Evolutionary conservation across 2,329 filamentous ascomycete genomes (phyloP).

Genomic region (Aspergillus sp.): DNA sequence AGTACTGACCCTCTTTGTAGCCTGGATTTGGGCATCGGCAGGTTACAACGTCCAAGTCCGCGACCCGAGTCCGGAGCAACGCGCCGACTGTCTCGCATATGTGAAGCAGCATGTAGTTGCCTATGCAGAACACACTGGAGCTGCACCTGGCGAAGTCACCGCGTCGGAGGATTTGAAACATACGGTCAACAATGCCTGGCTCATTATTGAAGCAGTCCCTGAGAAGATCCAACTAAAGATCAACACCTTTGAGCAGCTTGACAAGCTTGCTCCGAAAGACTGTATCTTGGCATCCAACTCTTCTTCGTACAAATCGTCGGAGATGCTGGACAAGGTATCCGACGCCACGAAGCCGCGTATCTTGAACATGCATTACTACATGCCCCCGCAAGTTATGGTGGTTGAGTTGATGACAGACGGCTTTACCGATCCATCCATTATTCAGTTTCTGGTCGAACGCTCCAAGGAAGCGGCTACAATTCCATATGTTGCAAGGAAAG

Average conservation of each 20-base stretch:
- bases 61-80: conserved; percentile 32
- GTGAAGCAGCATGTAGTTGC: conserved; percentile 32
- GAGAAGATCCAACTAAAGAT: conserved; percentile 52
- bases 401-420: conserved; percentile 58
- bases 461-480: conserved; percentile 42
- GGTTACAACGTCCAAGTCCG: conserved; percentile 30
- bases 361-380: conserved; percentile 54
- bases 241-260: conserved; percentile 48
- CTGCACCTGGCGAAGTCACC: conserved; percentile 28
- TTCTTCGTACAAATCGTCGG: conserved; percentile 52
- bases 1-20: conserved; percentile 10
- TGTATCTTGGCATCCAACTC: conserved; percentile 53
- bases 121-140: conserved; percentile 29
- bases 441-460: conserved; percentile 46
- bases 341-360: conserved; percentile 39
- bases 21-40: conserved; percentile 33
- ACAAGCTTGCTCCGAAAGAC: conserved; percentile 43
- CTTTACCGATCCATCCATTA: conserved; percentile 41
- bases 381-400: conserved; percentile 46
- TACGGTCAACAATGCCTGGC: conserved; percentile 50
- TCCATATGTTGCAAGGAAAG: conserved; percentile 45
- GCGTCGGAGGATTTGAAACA: conserved; percentile 38
- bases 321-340: conserved; percentile 48
- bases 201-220: conserved; percentile 56
- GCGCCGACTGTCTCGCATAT: conserved; percentile 30